Evolutionary conservation across 768 basidiomycete species (phyloP).

Genomic region (Neoboletus brunneissimus): DNA sequence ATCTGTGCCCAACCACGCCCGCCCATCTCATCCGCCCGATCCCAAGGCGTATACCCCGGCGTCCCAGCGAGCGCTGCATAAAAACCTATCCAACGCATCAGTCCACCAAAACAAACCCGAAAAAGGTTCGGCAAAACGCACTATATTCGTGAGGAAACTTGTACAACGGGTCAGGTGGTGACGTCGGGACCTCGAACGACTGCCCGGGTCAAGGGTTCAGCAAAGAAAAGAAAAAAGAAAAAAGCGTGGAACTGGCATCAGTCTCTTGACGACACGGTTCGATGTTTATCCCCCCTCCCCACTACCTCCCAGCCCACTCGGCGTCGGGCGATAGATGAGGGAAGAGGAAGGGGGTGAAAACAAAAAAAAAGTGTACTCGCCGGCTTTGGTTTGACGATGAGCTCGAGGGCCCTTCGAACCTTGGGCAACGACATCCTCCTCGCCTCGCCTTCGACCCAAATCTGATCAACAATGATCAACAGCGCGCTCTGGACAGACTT

Average conservation of each 20-base stretch:
- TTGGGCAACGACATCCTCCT: conserved; percentile 11
- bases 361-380: conserved; percentile 12
- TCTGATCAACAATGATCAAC: not conserved
- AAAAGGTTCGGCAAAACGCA: not conserved
- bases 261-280: not conserved
- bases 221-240: no score
- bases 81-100: conserved; percentile 16
- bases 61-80: conserved; percentile 20
- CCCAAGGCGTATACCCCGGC: conserved; percentile 18
- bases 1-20: not conserved
- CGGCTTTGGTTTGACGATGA: conserved; percentile 31
- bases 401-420: conserved; percentile 15
- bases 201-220: not conserved
- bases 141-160: conserved; percentile 27
- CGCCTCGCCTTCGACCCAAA: not conserved
- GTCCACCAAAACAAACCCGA: not conserved
- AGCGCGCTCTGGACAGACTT: not conserved
- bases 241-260: not conserved
- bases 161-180: conserved; percentile 25
- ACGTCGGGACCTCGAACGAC: conserved; percentile 29
- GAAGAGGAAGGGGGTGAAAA: no score
- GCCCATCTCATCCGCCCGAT: not conserved
- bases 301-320: not conserved
- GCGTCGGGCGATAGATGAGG: not conserved
- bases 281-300: not conserved